Evolutionary conservation across 2,329 filamentous ascomycete genomes (phyloP).

Genomic region (Aspergillus phoenicis): DNA sequence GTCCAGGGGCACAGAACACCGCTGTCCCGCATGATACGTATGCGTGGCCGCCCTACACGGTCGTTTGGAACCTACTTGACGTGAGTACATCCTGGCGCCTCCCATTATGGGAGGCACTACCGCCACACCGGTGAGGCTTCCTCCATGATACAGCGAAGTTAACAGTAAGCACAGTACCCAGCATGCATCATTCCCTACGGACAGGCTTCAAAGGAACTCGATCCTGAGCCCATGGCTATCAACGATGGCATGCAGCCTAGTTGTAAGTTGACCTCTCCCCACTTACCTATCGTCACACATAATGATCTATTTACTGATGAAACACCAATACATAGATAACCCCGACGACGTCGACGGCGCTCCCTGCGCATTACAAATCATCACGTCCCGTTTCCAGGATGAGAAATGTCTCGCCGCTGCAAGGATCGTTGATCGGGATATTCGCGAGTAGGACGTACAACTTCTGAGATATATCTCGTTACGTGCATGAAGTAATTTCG

Average conservation of each 20-base stretch:
- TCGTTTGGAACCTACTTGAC: slow-evolving; percentile 57
- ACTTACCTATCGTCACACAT: background rate
- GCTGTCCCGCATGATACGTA: slow-evolving; percentile 55
- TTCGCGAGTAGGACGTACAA: slow-evolving; percentile 11
- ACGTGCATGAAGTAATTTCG: no score
- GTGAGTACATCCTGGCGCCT: slow-evolving; percentile 33
- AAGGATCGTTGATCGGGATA: slow-evolving; percentile 33
- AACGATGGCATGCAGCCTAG: slow-evolving; percentile 32
- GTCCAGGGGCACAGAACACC: slow-evolving; percentile 52
- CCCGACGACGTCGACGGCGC: slow-evolving; percentile 45
- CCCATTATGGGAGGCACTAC: no score
- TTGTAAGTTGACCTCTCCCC: slow-evolving; percentile 22
- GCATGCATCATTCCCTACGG: slow-evolving; percentile 53
- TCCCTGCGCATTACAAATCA: slow-evolving; percentile 52
- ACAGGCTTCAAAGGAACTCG: slow-evolving; percentile 46
- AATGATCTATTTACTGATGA: background rate
- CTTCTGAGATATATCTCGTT: no score
- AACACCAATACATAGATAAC: slow-evolving; percentile 47
- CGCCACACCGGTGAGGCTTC: no score
- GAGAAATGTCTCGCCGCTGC: slow-evolving; percentile 48
- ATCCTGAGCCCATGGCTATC: slow-evolving; percentile 36
- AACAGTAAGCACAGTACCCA: slow-evolving; percentile 46
- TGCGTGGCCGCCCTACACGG: slow-evolving; percentile 47
- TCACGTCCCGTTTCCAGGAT: slow-evolving; percentile 51
- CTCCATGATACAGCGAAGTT: background rate